Evolutionary conservation across 169 alveolate species (phyloP), one percentile per base, ranked within the genome.

Genomic region (Blepharisma undulans): DNA sequence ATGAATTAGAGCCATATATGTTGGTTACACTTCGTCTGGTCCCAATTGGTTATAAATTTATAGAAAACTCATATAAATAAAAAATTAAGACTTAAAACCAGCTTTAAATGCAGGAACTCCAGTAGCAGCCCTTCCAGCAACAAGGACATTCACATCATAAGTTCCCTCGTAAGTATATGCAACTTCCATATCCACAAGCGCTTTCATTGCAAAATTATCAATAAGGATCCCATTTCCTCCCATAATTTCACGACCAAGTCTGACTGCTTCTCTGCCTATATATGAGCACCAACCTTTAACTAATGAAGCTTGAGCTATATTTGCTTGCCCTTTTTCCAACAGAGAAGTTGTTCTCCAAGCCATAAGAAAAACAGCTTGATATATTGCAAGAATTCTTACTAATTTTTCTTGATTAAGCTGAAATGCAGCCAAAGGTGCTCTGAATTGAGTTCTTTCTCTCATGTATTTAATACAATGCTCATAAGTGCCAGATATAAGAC

Each of bases 151-250:
- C 72, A 97, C 92, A 78, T 97, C 98, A 90, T 97, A 97, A 30
- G 98, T 97, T 18, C 98, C 98, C 84, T 96, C 98, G 81, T 95
- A 96, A 25, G 98, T 96, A 90, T 95, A 95, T 14, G 95, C 60
- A 8, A 96, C 97, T 91, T 97, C 98, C 14, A 95, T 92, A 88
- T 97, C 98, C 22, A 94, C 90, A 18, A 95, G 84, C 22, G 92
- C 90, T 90, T 93, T 96, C 91, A 96, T 96, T 0, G 91, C 97
- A 34, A 93, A 92, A 88, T 88, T 91, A 32, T 97, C 98, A 7
- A 91, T 61, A 0, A 97, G 74, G 25, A 96, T 94, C 0, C 98
- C 98, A 92, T 96, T 95, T 22, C 98, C 98, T 30, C 98, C 98
- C 19, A 89, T 61, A 87, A 94, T 88, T 76, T 95, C 98, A 90